These are phyloP conservation scores for Podospora didyma DNA, from an alignment of 495 filamentous ascomycete genomes.

Conservation along the genomic window DNA sequence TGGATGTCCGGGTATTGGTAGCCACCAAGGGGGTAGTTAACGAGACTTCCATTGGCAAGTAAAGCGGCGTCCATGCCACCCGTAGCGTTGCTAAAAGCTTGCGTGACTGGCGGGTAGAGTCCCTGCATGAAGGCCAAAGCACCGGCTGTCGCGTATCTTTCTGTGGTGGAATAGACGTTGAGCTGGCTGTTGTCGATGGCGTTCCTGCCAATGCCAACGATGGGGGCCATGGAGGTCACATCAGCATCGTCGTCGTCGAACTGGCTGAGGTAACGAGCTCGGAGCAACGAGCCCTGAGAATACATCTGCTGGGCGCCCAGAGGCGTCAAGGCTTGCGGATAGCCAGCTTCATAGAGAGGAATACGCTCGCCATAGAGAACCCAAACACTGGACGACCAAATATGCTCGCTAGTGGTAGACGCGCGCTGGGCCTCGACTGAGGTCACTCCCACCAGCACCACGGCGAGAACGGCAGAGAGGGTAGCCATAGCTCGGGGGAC, in stretches of 20 bases:
- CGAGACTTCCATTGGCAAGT: constrained; percentile 25
- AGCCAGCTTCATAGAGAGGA: constrained; percentile 16
- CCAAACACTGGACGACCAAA: constrained; percentile 43
- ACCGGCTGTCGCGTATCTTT: constrained; percentile 27
- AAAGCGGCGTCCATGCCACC: constrained; percentile 28
- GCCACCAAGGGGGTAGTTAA: constrained; percentile 35
- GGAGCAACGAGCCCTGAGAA: constrained; percentile 31
- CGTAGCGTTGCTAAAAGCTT: constrained; percentile 20
- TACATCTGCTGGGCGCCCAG: constrained; percentile 38
- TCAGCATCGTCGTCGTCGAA: constrained; percentile 12
- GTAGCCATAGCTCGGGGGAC: constrained; percentile 16
- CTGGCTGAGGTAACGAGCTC: constrained; percentile 32
- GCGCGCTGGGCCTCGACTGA: constrained; percentile 16
- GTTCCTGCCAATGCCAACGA: constrained; percentile 29
- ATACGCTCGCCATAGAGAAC: constrained; percentile 40
- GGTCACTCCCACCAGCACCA: constrained; percentile 12
- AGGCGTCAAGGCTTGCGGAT: constrained; percentile 31
- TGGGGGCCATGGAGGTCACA: constrained; percentile 23
- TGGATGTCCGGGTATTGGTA: constrained; percentile 41
- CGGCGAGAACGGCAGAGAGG: constrained; percentile 8
- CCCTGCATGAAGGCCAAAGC: constrained; percentile 42
- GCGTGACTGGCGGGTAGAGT: constrained; percentile 35
- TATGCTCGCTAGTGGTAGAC: constrained; percentile 24
- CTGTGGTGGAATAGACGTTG: constrained; percentile 27
- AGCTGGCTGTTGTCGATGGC: constrained; percentile 39